Base-by-base conservation (phyloP, 2,329 filamentous ascomycete species). In the Curvularia sp. region DNA sequence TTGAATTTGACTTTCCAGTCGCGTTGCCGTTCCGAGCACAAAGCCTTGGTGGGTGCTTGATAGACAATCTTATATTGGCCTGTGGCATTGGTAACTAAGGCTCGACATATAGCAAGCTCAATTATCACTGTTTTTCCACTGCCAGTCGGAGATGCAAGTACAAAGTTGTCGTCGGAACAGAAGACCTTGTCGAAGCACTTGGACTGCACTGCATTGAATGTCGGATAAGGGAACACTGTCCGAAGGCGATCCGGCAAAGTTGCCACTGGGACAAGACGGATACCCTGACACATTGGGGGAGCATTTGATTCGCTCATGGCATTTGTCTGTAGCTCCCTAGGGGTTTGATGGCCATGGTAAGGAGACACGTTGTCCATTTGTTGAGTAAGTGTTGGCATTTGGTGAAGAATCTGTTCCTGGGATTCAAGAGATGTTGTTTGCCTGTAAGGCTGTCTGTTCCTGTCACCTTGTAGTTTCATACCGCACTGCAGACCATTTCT, bases 151-250 rank as follows among this genome's bases (percentile, higher is more conserved):
- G 92, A 89, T 1, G 91, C 89, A 13, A 96, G 81, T 0, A 95
- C 90, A 13, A 95, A 81, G 63, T 96, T 96, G 73, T 92, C 85
- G 64, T 88, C 85, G 0, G 85, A 86, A 5, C 82, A 79, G 72
- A 91, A 94, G 0, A 91, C 82, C 0, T 82, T 74, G 0, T 83
- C 73, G 65, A 94, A 95, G 67, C 89, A 92, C 70, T 89, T 92
- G 0, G 92, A 95, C 69, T 96, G 92, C 0, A 94, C 84, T 6
- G 89, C 90, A 72, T 96, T 96, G 79, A 96, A 92, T 0, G 89
- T 76, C 1, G 87, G 84, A 64, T 90, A 95, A 0, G 87, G 84
- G 67, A 95, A 96, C 0, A 94, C 74, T 1, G 85, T 78, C 22
- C 87, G 85, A 64, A 92, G 86, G 38, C 84, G 85, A 75, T 93